A percentile compares a stretch with the other conserved stretches of the same genome.
phyloP scores from a whole-genome alignment of 2,329 filamentous ascomycete genomes.

The Monosporascus sp. region DNA sequence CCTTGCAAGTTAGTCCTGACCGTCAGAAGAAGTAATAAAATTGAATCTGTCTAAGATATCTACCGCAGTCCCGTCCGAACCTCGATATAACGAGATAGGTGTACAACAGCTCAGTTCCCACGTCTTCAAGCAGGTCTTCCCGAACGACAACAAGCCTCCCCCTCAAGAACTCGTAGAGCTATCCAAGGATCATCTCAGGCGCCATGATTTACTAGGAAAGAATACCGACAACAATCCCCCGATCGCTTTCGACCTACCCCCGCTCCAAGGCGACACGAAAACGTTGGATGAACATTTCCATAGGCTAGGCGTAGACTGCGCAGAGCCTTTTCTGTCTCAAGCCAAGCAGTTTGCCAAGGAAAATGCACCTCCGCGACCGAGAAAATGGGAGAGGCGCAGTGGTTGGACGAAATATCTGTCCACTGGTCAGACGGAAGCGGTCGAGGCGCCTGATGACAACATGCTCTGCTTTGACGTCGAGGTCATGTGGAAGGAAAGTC shows the following conservation, averaged over 20 bases:
- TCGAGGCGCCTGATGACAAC: constrained; percentile 71
- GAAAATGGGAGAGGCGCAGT: constrained; percentile 70
- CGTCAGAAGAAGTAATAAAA: background rate
- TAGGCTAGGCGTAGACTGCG: constrained; percentile 77
- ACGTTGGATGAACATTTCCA: constrained; percentile 93
- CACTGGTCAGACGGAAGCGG: constrained; percentile 64
- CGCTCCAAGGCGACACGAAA: constrained; percentile 58
- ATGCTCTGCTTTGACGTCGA: constrained; percentile 94
- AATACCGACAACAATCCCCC: constrained; percentile 72
- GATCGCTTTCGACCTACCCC: constrained; percentile 80
- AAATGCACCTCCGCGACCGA: constrained; percentile 53
- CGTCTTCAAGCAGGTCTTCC: constrained; percentile 80
- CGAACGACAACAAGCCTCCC: constrained; percentile 46
- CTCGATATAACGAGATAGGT: constrained; percentile 86
- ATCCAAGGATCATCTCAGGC: constrained; percentile 72
- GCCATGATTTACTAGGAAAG: constrained; percentile 86
- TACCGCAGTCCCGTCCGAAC: constrained; percentile 41
- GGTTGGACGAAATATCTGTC: constrained; percentile 92
- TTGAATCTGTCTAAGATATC: constrained; percentile 10
- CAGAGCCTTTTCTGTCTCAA: constrained; percentile 73
- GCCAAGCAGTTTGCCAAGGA: constrained; percentile 69
- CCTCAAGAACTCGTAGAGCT: constrained; percentile 71
- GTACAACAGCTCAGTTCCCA: constrained; percentile 88
- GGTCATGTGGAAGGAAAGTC: constrained; percentile 89
- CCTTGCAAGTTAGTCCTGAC: constrained; percentile 35